A percentile compares a stretch with the other conserved stretches of the same genome.
These are phyloP conservation scores for Nigrospora osmanthi DNA, from an alignment of 2,329 filamentous ascomycete genomes.

Conservation along the genomic window DNA sequence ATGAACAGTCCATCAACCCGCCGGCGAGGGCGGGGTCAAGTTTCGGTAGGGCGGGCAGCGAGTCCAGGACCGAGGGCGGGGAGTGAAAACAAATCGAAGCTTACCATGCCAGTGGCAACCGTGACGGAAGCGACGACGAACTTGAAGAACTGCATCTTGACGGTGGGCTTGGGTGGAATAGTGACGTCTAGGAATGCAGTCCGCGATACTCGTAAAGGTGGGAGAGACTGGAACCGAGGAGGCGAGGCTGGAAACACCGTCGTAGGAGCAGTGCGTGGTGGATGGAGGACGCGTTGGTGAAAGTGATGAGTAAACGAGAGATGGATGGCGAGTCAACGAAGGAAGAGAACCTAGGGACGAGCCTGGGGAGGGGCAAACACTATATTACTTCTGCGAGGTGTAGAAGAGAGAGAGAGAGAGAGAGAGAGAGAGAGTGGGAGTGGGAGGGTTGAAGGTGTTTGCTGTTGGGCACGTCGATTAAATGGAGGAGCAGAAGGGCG, in stretches of 20 bases:
- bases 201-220: slow-evolving; percentile 1
- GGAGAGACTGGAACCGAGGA: slow-evolving; percentile 6
- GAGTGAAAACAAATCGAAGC: slow-evolving; percentile 1
- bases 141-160: slow-evolving; percentile 21
- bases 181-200: not conserved
- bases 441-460: no score
- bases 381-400: no score
- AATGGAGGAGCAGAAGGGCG: no score
- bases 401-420: no score
- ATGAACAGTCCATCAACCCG: no score
- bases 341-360: not conserved
- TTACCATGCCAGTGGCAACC: slow-evolving; percentile 16
- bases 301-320: not conserved
- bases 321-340: not conserved
- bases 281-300: not conserved
- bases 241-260: not conserved
- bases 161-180: not conserved
- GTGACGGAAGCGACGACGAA: slow-evolving; percentile 12
- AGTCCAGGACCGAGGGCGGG: not conserved
- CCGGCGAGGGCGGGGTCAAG: no score
- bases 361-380: no score
- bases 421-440: no score
- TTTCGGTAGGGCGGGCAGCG: not conserved
- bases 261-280: not conserved
- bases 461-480: no score